phyloP scores from a whole-genome alignment of 1,284 basidiomycete species.

The Cutaneotrichosporon sp. region DNA sequence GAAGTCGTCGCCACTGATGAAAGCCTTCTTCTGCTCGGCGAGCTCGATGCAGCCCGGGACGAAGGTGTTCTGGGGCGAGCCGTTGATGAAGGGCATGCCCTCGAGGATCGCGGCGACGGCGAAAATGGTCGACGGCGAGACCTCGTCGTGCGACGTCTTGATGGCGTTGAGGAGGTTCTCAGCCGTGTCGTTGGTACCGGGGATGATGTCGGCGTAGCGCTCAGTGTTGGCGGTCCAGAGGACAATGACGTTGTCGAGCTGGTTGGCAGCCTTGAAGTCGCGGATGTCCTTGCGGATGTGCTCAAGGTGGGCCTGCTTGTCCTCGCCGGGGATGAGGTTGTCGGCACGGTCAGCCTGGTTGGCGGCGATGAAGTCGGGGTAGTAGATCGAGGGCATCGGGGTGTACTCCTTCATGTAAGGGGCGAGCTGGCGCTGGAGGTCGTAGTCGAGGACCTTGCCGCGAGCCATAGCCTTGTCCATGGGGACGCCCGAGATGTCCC shows the following conservation, averaged over 20 bases:
- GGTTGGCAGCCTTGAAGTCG: constrained; percentile 81
- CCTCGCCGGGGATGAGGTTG: constrained; percentile 77
- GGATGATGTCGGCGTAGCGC: constrained; percentile 91
- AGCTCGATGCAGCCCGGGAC: constrained; percentile 93
- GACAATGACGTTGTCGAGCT: constrained; percentile 81
- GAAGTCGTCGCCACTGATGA: constrained; percentile 97
- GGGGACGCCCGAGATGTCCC: constrained; percentile 86
- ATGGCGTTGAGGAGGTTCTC: constrained; percentile 82
- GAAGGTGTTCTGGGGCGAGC: constrained; percentile 98
- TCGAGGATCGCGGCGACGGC: constrained; percentile 95
- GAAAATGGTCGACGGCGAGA: constrained; percentile 93
- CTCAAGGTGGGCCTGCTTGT: constrained; percentile 91
- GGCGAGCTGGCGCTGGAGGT: constrained; percentile 91
- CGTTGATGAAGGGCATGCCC: constrained; percentile 93
- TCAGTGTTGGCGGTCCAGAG: constrained; percentile 99
- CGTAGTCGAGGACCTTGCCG: constrained; percentile 91
- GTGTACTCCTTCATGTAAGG: constrained; percentile 79
- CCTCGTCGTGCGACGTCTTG: constrained; percentile 80
- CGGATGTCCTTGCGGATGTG: constrained; percentile 90
- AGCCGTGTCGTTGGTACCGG: constrained; percentile 93
- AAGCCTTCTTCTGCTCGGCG: constrained; percentile 82
- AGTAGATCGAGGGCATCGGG: constrained; percentile 94
- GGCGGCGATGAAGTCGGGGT: constrained; percentile 90
- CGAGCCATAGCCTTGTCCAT: constrained; percentile 93
- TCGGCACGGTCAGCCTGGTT: constrained; percentile 91